These are phyloP conservation scores for Alloteropsis angusta DNA, from an alignment of 202 grass and related monocot species.

Conservation along the genomic window DNA sequence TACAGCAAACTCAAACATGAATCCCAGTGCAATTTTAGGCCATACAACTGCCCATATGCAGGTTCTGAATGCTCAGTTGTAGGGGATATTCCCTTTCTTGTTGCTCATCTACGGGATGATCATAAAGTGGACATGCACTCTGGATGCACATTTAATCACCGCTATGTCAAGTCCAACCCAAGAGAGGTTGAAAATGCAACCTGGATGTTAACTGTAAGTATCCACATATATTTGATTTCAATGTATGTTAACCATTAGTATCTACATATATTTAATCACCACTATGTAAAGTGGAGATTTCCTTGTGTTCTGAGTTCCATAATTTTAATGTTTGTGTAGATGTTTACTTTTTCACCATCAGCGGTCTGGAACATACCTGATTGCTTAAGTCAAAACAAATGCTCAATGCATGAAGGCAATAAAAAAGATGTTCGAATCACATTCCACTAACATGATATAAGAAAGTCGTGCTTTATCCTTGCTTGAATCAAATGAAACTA, in stretches of 20 bases:
- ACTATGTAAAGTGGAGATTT: not conserved
- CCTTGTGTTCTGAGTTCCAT: not conserved
- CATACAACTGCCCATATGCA: constrained; percentile 90
- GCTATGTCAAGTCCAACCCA: constrained; percentile 89
- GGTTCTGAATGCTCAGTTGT: constrained; percentile 77
- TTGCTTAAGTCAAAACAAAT: not conserved
- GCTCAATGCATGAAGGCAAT: not conserved
- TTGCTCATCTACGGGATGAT: constrained; percentile 79
- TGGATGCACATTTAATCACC: constrained; percentile 91
- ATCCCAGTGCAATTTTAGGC: constrained; percentile 76
- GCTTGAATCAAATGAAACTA: not conserved
- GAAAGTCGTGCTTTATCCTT: not conserved
- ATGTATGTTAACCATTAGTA: constrained; percentile 95
- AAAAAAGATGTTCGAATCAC: not conserved
- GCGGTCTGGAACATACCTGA: not conserved
- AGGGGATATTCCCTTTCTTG: constrained; percentile 71
- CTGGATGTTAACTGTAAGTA: constrained; percentile 97
- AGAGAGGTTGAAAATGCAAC: constrained; percentile 95
- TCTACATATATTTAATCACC: not conserved
- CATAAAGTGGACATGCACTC: constrained; percentile 96
- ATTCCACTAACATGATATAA: not conserved
- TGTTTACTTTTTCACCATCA: not conserved
- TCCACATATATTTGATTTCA: not conserved
- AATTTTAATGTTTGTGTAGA: not conserved
- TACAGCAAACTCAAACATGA: constrained; percentile 94